Base-by-base conservation (phyloP, 257 asterid genomes). In the Asclepias syriaca region DNA sequence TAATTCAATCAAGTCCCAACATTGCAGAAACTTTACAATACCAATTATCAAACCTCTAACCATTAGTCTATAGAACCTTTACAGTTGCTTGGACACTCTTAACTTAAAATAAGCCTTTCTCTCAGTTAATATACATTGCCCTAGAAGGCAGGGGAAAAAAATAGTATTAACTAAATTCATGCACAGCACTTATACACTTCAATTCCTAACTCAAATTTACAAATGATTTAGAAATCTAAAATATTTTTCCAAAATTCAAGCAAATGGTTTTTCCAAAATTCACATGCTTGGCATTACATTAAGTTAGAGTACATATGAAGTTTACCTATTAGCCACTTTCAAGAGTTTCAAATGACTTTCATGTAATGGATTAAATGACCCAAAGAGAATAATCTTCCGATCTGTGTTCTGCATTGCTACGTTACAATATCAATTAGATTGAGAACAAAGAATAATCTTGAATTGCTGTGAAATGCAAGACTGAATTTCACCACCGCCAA, bases 261-360 rank as follows among this genome's bases (percentile, higher is more conserved):
- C 12, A 29, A 3, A 43, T 59, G 27, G 45, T 21, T 27, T 29
- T 60, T 11, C 45, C 9, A 34, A 34, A 34, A 63, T 63, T 37
- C 27, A 63, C 19, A 63, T n/a, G n/a, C n/a, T n/a, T n/a, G n/a
- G n/a, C n/a, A n/a, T 60, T 60, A 60, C 66, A 60, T 60, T 50
- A 14, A 60, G 49, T 45, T 15, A 68, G 71, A 53, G 48, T 19
- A 9, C 27, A 58, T 51, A 29, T 46, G 14, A 8, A 2, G 14
- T 43, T 71, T 89, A 94, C 97, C 96, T 86, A 6, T 84, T 66
- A 57, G 97, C 97, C n/a, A n/a, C n/a, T n/a, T n/a, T n/a, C n/a
- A n/a, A n/a, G n/a, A n/a, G n/a, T n/a, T n/a, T n/a, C n/a, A n/a
- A n/a, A n/a, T n/a, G n/a, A n/a, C n/a, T n/a, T n/a, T n/a, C n/a